phyloP scores from a whole-genome alignment of 495 filamentous ascomycete genomes.

The Aspergillus nidulans region DNA sequence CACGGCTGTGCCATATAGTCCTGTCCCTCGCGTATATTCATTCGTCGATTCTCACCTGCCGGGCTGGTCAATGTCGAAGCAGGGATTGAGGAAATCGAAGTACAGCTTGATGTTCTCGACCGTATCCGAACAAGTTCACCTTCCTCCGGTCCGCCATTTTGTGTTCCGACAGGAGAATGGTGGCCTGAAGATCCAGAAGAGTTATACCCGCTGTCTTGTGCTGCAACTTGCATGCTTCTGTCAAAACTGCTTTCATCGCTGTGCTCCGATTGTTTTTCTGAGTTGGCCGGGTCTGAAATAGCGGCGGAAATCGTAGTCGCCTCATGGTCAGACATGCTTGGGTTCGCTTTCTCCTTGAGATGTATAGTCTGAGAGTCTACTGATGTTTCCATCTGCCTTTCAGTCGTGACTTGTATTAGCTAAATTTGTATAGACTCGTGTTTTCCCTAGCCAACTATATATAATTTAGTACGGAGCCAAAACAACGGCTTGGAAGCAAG shows the following conservation, averaged over 20 bases:
- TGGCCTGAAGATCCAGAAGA: conserved; percentile 37
- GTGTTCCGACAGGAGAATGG: conserved; percentile 29
- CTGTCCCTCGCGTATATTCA: conserved; percentile 11
- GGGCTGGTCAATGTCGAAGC: conserved; percentile 34
- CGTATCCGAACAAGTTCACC: conserved; percentile 25
- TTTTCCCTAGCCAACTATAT: not conserved
- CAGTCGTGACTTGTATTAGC: too few relatives aligned
- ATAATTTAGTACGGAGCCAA: not conserved
- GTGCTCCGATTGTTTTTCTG: conserved; percentile 9
- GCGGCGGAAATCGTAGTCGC: not conserved
- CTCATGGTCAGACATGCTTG: not conserved
- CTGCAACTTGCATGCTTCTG: conserved; percentile 20
- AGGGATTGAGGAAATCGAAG: conserved; percentile 41
- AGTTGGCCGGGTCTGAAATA: conserved; percentile 5
- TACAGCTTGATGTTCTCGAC: conserved; percentile 39
- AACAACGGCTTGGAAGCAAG: not conserved
- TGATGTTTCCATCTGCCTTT: not conserved
- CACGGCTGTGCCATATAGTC: conserved; percentile 23
- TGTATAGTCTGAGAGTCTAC: not conserved
- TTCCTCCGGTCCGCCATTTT: conserved; percentile 28
- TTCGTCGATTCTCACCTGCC: conserved; percentile 20
- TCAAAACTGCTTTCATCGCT: conserved; percentile 16
- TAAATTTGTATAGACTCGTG: not conserved
- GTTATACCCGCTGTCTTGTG: conserved; percentile 31
- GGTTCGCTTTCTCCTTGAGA: not conserved